These are phyloP conservation scores for Dryadomyces quercus-mongolicae DNA, from an alignment of 2,329 filamentous ascomycete genomes.

Conservation along the genomic window DNA sequence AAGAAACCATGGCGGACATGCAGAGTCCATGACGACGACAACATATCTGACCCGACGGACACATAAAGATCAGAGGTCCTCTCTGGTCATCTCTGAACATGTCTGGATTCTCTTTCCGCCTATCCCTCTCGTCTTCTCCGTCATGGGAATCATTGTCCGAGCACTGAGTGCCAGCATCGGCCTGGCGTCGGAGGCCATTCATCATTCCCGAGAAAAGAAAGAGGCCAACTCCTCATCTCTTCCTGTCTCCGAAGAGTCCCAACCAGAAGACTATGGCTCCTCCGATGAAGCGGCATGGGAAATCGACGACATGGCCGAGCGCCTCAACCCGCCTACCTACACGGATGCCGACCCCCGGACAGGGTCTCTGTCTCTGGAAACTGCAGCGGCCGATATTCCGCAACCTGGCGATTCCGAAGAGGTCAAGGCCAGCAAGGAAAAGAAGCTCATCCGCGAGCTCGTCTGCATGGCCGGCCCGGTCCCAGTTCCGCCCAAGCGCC, in stretches of 20 bases:
- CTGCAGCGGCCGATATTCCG: neutral
- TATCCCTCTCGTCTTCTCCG: neutral
- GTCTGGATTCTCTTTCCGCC: too few relatives aligned
- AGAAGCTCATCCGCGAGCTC: slow-evolving; percentile 10
- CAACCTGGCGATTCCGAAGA: slow-evolving; percentile 7
- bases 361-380: neutral
- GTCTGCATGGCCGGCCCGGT: slow-evolving; percentile 12
- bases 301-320: slow-evolving; percentile 15
- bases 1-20: too few relatives aligned
- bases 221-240: neutral
- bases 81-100: too few relatives aligned
- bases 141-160: neutral
- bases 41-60: too few relatives aligned
- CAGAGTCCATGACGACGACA: too few relatives aligned
- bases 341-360: neutral
- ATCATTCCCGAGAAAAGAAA: slow-evolving; percentile 10
- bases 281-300: slow-evolving; percentile 15
- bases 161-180: slow-evolving; percentile 9
- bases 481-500: slow-evolving; percentile 6
- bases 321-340: slow-evolving; percentile 9
- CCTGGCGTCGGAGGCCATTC: slow-evolving; percentile 14
- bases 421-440: slow-evolving; percentile 2
- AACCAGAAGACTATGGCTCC: too few relatives aligned
- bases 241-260: neutral
- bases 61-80: too few relatives aligned